phyloP scores from a whole-genome alignment of 192 early-diverging fungal genomes.

The Podila epicladia region DNA sequence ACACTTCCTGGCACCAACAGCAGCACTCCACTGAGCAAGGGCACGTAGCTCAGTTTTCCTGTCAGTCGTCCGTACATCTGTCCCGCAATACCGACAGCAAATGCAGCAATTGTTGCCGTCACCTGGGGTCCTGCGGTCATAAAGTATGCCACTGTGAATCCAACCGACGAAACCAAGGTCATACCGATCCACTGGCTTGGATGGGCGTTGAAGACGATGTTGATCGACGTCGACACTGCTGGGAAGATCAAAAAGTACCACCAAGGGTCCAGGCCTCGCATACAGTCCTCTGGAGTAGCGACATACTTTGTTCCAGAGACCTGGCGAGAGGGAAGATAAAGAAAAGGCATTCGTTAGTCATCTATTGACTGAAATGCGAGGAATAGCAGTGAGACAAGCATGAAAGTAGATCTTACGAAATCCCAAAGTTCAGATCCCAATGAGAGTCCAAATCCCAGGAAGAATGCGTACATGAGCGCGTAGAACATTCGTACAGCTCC shows the following conservation, averaged over 20 bases:
- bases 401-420: conserved; percentile 23
- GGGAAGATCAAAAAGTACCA: conserved; percentile 59
- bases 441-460: conserved; percentile 79
- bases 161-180: conserved; percentile 71
- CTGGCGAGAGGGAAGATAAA: conserved; percentile 3
- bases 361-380: too few relatives aligned
- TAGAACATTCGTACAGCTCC: conserved; percentile 87
- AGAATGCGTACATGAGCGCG: conserved; percentile 81
- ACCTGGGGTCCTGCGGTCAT: conserved; percentile 65
- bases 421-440: conserved; percentile 59
- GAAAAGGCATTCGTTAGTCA: neutral
- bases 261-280: conserved; percentile 36
- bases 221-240: conserved; percentile 52
- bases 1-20: conserved; percentile 86
- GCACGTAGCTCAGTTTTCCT: conserved; percentile 78
- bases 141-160: conserved; percentile 74
- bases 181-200: conserved; percentile 77
- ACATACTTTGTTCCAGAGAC: neutral
- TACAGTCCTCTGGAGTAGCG: conserved; percentile 14
- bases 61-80: conserved; percentile 83
- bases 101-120: conserved; percentile 72
- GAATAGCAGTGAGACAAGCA: too few relatives aligned
- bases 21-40: conserved; percentile 83
- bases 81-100: conserved; percentile 81
- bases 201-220: conserved; percentile 64